Percentiles rank a stretch among this genome's conserved stretches.
Evolutionary conservation across 106 monocot genomes (phyloP).

Genomic region (Acorus calamus): DNA sequence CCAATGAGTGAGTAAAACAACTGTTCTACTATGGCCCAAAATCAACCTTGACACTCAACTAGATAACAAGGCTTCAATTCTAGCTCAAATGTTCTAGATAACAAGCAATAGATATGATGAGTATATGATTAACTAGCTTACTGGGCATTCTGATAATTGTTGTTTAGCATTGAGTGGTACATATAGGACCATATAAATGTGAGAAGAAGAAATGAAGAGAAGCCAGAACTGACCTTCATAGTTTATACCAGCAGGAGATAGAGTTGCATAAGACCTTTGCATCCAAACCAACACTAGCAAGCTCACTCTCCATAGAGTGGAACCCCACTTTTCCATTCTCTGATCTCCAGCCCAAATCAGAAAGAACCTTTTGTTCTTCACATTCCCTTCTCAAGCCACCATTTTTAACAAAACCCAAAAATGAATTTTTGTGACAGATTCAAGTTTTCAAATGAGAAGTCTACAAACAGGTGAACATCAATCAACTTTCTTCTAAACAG

Average conservation of each 20-base stretch:
- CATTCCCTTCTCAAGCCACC: background rate
- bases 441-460: no score
- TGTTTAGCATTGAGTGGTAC: no score
- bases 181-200: background rate
- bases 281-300: constrained; percentile 23
- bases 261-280: constrained; percentile 37
- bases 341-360: background rate
- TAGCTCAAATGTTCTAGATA: no score
- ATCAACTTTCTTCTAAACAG: background rate
- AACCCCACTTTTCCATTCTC: constrained; percentile 15
- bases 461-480: no score
- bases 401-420: background rate
- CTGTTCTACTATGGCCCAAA: no score
- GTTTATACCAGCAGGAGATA: constrained; percentile 91
- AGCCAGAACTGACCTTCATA: constrained; percentile 65
- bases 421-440: no score
- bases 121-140: no score
- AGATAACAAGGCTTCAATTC: no score
- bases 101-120: no score
- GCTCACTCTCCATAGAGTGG: constrained; percentile 14
- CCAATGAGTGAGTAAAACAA: no score
- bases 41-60: no score
- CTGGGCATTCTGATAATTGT: no score
- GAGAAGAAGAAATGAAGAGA: background rate
- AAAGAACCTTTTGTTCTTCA: background rate